Evolutionary conservation across 2,329 filamentous ascomycete species (phyloP), one percentile per base, ranked within the genome.

Genomic region (Dactylella cylindrospora): DNA sequence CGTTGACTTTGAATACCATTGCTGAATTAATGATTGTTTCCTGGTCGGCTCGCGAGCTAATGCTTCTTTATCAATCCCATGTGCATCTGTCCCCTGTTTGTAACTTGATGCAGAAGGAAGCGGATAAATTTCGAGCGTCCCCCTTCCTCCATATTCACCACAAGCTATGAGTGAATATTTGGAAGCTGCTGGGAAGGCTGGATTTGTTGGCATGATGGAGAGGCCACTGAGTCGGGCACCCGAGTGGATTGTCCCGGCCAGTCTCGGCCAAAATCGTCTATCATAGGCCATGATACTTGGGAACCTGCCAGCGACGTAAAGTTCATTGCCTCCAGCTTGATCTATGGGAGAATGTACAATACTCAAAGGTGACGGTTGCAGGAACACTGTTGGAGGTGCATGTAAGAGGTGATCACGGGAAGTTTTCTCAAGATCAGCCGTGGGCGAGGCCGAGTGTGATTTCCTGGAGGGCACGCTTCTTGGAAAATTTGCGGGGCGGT

Each of bases 71-170:
- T 36, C 12, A n/a, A 5, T 10, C 13, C 22, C 23, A 9, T 19
- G 8, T 33, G 12, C 20, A 28, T 29, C 29, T n/a, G n/a, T n/a
- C n/a, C n/a, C n/a, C n/a, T n/a, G n/a, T n/a, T n/a, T n/a, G n/a
- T n/a, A n/a, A n/a, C n/a, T n/a, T n/a, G n/a, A n/a, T 8, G 33
- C 17, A 6, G 73, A 73, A 19, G 74, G 76, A 1, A 88, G 74
- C 10, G 83, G 83, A 71, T 95, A 95, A n/a, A 95, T 75, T 70
- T 97, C 91, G 1, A 97, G 76, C 0, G 86, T 90, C 0, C 91
- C 91, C 72, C 93, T 90, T 25, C 86, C 88, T 68, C 93, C 94
- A 75, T 96, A 96, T 70, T 91, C 88, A 3, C 90, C 91, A 31
- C 86, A 88, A 2, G 89, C 88, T 45, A 95, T 80, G 20, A 96